phyloP scores from a whole-genome alignment of 495 filamentous ascomycete genomes.

The Aspergillus panamensis region DNA sequence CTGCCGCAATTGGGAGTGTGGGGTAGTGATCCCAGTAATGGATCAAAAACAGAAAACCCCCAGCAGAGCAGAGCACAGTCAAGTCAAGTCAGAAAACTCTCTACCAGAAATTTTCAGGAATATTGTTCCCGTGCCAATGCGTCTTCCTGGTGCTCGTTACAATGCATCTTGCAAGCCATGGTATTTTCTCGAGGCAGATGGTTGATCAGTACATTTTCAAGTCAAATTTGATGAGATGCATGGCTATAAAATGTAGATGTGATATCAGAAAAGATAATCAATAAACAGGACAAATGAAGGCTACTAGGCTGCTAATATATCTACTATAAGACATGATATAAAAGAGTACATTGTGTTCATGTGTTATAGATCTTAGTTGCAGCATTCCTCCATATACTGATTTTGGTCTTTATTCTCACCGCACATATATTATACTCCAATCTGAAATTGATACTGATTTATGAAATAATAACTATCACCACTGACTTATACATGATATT shows the following conservation, averaged over 20 bases:
- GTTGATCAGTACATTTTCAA: not conserved
- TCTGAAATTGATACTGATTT: too few relatives aligned
- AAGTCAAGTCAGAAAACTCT: slow-evolving; percentile 3
- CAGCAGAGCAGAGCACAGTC: not conserved
- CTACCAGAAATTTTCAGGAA: slow-evolving; percentile 50
- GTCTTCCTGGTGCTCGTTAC: slow-evolving; percentile 53
- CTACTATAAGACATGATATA: not conserved
- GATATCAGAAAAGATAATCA: not conserved
- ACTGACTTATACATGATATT: too few relatives aligned
- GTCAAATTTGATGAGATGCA: not conserved
- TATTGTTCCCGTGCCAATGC: slow-evolving; percentile 69
- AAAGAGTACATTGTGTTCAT: too few relatives aligned
- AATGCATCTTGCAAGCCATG: slow-evolving; percentile 49
- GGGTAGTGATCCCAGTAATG: slow-evolving; percentile 65
- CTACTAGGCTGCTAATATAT: not conserved
- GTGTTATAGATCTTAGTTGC: too few relatives aligned
- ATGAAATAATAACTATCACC: too few relatives aligned
- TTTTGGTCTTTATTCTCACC: too few relatives aligned
- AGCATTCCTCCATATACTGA: too few relatives aligned
- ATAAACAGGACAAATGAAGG: not conserved
- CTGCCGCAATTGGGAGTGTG: slow-evolving; percentile 95
- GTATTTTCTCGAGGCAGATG: slow-evolving; percentile 40
- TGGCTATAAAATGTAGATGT: not conserved
- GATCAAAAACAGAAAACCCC: slow-evolving; percentile 1
- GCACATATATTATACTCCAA: too few relatives aligned